Base-by-base conservation (phyloP, 345 rosid species). In the Hibiscus mutabilis region DNA sequence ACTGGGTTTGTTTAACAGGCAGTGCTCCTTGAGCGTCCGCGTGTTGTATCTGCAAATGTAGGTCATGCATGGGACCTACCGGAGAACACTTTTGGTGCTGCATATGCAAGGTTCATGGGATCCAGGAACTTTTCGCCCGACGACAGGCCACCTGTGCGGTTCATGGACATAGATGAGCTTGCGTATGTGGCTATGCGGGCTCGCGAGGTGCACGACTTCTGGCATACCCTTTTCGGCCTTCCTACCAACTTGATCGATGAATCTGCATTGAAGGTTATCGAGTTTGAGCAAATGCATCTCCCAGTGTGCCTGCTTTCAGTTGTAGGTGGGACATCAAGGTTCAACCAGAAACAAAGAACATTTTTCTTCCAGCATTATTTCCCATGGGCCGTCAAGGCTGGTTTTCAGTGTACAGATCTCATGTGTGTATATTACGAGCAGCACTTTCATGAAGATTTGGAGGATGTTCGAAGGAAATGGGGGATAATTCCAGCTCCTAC, bases 31-130 rank as follows among this genome's bases (percentile, higher is more conserved):
- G 92, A 88, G 6, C 82, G 80, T 49, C 96, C 93, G 11, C 89
- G 87, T 40, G 91, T 88, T n/a, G 70, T 88, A 61, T 87, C 87
- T 8, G 68, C 83, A 31, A 79, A 87, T 37, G 92, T 91, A 52
- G 84, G 81, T 1, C 85, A 86, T 51, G 92, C 93, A 31, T 88
- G 92, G 96, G 96, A 91, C 75, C 61, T 88, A 49, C 93, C 93
- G 21, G 74, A 73, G 2, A 87, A 84, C 72, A 86, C 92, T 66
- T 88, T 91, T 75, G 97, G 97, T 71, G 94, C 92, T 75, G 89
- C 97, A 2, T 91, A 88, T 70, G 97, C 94, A 22, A 87, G 70
- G 72, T 88, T 91, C 85, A 86, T 87, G 94, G 97, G 94, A 70
- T 88, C 97, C n/a, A 81, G 92, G 75, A 87, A 88, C 78, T 91